A percentile compares a stretch with the other conserved stretches of the same genome.
Evolutionary conservation across 257 asterid species (phyloP).

Genomic region (Rauvolfia tetraphylla): DNA sequence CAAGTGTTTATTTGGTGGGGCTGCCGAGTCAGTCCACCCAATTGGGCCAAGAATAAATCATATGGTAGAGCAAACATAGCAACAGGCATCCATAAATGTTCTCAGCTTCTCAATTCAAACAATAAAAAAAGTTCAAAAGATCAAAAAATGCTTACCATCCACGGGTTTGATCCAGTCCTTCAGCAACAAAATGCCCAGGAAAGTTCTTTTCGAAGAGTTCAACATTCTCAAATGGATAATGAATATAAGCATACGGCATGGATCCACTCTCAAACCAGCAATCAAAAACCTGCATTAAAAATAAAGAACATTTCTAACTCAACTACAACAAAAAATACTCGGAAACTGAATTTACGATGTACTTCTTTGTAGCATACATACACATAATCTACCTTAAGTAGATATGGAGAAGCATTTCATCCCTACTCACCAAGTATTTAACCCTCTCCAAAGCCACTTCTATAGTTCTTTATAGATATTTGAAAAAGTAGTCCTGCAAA

Average conservation of each 20-base stretch:
- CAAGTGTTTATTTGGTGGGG: neutral
- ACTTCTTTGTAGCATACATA: neutral
- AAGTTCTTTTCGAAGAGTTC: slow-evolving; percentile 87
- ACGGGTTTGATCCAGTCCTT: slow-evolving; percentile 97
- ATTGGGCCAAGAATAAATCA: neutral
- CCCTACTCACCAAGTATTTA: neutral
- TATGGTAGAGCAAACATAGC: neutral
- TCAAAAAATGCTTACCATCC: slow-evolving; percentile 59
- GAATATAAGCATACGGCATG: slow-evolving; percentile 98
- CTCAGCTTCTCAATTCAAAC: neutral
- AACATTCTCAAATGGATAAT: slow-evolving; percentile 91
- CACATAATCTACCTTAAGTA: neutral
- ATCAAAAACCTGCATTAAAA: slow-evolving; percentile 54
- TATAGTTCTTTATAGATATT: neutral
- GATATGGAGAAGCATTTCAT: neutral
- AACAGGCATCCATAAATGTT: neutral
- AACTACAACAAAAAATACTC: neutral
- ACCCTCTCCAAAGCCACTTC: neutral
- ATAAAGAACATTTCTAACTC: neutral
- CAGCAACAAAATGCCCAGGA: slow-evolving; percentile 99
- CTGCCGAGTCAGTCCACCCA: neutral
- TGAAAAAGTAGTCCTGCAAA: neutral
- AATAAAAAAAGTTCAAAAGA: neutral
- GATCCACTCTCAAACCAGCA: slow-evolving; percentile 99
- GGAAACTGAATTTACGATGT: neutral